Conservation (phyloP, 2,329 filamentous ascomycete genomes). For the Penicillium freii region DNA sequence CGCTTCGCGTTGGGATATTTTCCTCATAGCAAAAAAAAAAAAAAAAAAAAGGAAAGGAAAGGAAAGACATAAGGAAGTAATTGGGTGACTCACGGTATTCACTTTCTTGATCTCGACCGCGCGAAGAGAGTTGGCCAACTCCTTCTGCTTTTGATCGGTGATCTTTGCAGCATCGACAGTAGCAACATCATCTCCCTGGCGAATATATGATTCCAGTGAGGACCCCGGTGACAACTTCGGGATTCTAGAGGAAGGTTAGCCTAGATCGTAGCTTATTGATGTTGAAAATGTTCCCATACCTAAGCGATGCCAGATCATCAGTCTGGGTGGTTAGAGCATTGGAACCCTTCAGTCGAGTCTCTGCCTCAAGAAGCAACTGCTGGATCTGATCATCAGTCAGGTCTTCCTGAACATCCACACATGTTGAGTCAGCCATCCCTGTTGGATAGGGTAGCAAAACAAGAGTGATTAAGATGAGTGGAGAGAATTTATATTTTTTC, state of each 20-base stretch:
- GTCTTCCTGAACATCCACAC: conserved; percentile 37
- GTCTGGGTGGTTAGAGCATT: conserved; percentile 20
- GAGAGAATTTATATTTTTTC: conserved; percentile 22
- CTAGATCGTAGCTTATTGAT: not conserved
- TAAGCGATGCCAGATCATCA: conserved; percentile 16
- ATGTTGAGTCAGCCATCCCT: conserved; percentile 22
- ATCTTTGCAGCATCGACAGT: conserved; percentile 54
- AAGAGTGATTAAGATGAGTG: not conserved
- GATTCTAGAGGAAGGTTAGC: conserved; percentile 36
- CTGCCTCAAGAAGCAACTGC: conserved; percentile 62
- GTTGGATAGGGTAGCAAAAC: conserved; percentile 9
- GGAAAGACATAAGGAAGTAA: not conserved
- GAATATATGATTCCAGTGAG: conserved; percentile 55
- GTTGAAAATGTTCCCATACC: not conserved
- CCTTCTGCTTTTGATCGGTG: conserved; percentile 47
- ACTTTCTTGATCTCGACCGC: conserved; percentile 43
- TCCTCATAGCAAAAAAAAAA: conserved; percentile 62
- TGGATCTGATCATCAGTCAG: conserved; percentile 64
- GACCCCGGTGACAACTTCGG: conserved; percentile 51
- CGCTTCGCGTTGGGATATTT: conserved; percentile 63
- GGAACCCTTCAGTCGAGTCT: conserved; percentile 52
- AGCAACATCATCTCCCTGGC: conserved; percentile 52
- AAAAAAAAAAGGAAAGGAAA: not conserved
- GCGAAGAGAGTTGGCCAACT: conserved; percentile 17
- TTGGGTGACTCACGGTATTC: conserved; percentile 50